Base-by-base conservation (phyloP, 495 filamentous ascomycete genomes). In the Apodospora peruviana region DNA sequence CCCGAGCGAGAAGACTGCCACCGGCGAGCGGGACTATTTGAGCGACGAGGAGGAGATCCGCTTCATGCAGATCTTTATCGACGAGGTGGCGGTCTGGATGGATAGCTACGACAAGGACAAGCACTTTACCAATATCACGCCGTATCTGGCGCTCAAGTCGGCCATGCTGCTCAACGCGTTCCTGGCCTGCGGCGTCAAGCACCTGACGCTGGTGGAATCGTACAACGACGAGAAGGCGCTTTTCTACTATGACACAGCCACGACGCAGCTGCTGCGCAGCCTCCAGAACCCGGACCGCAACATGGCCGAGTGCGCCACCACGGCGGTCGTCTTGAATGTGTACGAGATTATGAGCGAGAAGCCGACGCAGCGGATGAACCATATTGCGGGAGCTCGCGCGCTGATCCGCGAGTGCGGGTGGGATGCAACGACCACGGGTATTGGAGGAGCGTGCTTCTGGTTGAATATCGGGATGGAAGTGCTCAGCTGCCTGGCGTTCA, bases 391-490 rank as follows among this genome's bases (percentile, higher is more conserved):
- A 2, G 87, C 91, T 14, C 78, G 90, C 40, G 89, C 90, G 3
- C 73, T 97, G 42, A 90, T 98, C 60, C 87, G 87, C 54, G 89
- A 96, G 61, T 95, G 90, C 59, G 79, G 81, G 12, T 98, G 93
- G 93, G 87, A 84, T 56, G 88, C 90, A 1, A 81, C 77, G 43
- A 86, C 86, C 21, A 75, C 74, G 3, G 89, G 90, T 3, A 78
- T 96, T 37, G 90, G 89, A 8, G 82, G 84, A 1, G 88, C 91
- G 10, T 96, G 91, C 64, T 97, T 97, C 67, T 96, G 91, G 90
- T 67, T 96, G 16, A 96, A 94, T 57, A 81, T 94, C 12, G 82
- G 85, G 14, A 86, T 95, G 81, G 93, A 98, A 61, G 69, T 97
- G 11, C 75, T 96, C 19, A 87, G 80, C 53, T 96, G 90, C 65